These are phyloP conservation scores for Copromyces sp. DNA, from an alignment of 495 filamentous ascomycete genomes.

Conservation along the genomic window DNA sequence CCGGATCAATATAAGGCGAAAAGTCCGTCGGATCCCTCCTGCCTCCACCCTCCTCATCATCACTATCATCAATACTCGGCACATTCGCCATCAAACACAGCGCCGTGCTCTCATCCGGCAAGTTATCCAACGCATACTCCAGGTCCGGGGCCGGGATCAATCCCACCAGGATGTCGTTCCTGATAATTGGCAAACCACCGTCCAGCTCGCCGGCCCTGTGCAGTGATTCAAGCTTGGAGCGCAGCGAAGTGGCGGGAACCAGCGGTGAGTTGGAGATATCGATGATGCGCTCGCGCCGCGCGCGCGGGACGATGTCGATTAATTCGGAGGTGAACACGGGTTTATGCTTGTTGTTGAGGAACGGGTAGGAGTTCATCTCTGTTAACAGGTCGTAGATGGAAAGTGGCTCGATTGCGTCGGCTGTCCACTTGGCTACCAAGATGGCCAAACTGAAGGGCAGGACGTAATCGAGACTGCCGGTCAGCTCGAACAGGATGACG, in stretches of 20 bases:
- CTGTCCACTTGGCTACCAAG: slow-evolving; percentile 94
- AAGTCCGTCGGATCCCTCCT: slow-evolving; percentile 69
- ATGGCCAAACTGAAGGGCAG: slow-evolving; percentile 89
- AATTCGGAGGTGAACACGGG: slow-evolving; percentile 78
- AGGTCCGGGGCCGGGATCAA: slow-evolving; percentile 91
- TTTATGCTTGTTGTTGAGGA: slow-evolving; percentile 87
- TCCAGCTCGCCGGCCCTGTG: slow-evolving; percentile 85
- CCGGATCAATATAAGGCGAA: slow-evolving; percentile 81
- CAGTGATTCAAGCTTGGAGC: slow-evolving; percentile 67
- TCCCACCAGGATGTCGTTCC: slow-evolving; percentile 70
- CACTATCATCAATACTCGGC: slow-evolving; percentile 43
- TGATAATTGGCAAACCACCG: slow-evolving; percentile 78
- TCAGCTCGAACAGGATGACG: slow-evolving; percentile 92
- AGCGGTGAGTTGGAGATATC: slow-evolving; percentile 75
- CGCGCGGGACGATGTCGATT: slow-evolving; percentile 70
- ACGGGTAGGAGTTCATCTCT: slow-evolving; percentile 94
- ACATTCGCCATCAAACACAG: slow-evolving; percentile 73
- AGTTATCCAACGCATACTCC: slow-evolving; percentile 81
- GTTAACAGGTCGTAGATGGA: slow-evolving; percentile 94
- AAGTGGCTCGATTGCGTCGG: slow-evolving; percentile 86
- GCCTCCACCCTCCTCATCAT: slow-evolving; percentile 30
- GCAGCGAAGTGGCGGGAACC: slow-evolving; percentile 62
- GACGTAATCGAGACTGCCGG: slow-evolving; percentile 88
- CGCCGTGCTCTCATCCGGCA: slow-evolving; percentile 60
- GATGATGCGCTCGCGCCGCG: slow-evolving; percentile 67